Evolutionary conservation across 768 basidiomycete genomes (phyloP).

Genomic region (Calocera viscosa): DNA sequence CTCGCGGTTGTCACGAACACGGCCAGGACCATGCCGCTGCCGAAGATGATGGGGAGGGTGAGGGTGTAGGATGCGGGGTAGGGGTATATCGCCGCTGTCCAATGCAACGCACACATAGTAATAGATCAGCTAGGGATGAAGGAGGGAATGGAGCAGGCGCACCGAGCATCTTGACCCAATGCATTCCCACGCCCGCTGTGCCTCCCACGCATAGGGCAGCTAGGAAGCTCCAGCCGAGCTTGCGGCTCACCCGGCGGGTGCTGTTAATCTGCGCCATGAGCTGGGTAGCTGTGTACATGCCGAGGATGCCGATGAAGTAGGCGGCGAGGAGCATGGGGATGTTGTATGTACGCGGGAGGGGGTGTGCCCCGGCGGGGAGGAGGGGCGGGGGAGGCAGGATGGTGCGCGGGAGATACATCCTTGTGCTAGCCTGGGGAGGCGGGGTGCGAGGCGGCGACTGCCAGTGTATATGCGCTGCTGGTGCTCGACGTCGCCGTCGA

Average conservation of each 20-base stretch:
- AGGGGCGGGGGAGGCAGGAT: background rate
- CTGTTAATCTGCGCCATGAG: background rate
- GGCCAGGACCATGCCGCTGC: background rate
- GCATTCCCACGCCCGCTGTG: background rate
- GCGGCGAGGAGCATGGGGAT: conserved; percentile 1
- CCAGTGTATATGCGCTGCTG: too few relatives aligned
- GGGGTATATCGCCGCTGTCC: background rate
- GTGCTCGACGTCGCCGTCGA: too few relatives aligned
- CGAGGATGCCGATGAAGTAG: conserved; percentile 5
- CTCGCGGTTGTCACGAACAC: background rate
- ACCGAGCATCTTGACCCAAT: background rate
- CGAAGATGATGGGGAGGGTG: background rate
- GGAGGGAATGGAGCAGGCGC: background rate
- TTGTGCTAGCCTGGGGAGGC: too few relatives aligned
- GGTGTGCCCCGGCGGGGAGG: background rate
- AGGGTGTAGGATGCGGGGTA: background rate
- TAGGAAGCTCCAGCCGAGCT: background rate
- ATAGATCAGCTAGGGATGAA: background rate
- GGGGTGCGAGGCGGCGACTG: too few relatives aligned
- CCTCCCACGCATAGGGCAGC: background rate
- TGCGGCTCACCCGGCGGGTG: background rate
- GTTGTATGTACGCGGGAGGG: background rate
- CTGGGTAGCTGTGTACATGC: background rate
- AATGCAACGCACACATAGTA: too few relatives aligned
- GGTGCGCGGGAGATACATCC: too few relatives aligned